Conservation (phyloP, 495 filamentous ascomycete genomes). For the Elaphomyces granulatus region DNA sequence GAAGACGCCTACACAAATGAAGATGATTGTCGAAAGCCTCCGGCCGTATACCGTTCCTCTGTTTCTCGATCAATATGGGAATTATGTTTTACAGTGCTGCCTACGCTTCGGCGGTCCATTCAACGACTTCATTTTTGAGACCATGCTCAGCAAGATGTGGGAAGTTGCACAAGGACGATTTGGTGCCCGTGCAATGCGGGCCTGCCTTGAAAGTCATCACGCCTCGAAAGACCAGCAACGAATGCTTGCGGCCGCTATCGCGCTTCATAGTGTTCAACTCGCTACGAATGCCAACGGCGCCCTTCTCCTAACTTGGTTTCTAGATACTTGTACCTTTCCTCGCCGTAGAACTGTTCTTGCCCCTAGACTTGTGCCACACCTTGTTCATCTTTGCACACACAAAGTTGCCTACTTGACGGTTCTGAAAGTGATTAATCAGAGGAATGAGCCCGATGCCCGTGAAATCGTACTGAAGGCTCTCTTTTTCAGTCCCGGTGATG, state of each 20-base stretch:
- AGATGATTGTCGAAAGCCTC: slow-evolving; percentile 67
- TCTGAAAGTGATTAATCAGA: slow-evolving; percentile 96
- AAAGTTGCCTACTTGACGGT: slow-evolving; percentile 98
- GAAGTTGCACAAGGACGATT: slow-evolving; percentile 87
- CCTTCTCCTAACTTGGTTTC: slow-evolving; percentile 89
- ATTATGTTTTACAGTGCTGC: slow-evolving; percentile 95
- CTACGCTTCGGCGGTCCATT: slow-evolving; percentile 75
- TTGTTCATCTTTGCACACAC: slow-evolving; percentile 96
- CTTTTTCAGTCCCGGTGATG: slow-evolving; percentile 86
- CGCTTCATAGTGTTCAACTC: slow-evolving; percentile 88
- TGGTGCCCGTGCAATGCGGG: slow-evolving; percentile 89
- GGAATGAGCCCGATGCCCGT: slow-evolving; percentile 85
- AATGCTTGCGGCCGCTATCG: slow-evolving; percentile 87
- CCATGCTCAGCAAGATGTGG: slow-evolving; percentile 92
- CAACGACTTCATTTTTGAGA: slow-evolving; percentile 96
- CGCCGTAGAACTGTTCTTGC: slow-evolving; percentile 83
- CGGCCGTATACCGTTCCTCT: slow-evolving; percentile 74
- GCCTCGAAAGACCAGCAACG: slow-evolving; percentile 90
- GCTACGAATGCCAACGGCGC: slow-evolving; percentile 95
- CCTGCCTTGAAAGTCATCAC: slow-evolving; percentile 92
- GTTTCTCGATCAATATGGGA: slow-evolving; percentile 95
- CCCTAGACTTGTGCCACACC: slow-evolving; percentile 80
- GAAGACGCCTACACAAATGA: slow-evolving; percentile 70
- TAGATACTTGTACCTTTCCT: slow-evolving; percentile 95
- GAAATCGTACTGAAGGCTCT: slow-evolving; percentile 82